Conservation (phyloP, 768 basidiomycete species). For the Inosperma sp. region DNA sequence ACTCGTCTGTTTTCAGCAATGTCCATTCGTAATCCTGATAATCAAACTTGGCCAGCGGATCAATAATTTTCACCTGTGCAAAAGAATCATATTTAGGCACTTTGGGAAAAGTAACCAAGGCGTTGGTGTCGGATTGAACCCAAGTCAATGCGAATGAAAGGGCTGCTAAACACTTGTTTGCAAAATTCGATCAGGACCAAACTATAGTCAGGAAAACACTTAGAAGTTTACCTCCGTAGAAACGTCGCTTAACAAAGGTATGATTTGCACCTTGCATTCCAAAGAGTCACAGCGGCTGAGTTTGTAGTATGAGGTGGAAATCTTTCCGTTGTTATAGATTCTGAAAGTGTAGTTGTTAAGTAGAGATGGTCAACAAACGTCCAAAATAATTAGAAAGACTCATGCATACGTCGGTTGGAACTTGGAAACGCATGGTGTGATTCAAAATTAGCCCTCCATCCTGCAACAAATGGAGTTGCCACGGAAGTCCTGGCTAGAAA, state of each 20-base stretch:
- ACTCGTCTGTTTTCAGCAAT: too few relatives aligned
- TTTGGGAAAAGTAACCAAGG: constrained; percentile 41
- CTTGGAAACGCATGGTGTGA: constrained; percentile 57
- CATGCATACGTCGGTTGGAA: constrained; percentile 35
- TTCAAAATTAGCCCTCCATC: constrained; percentile 53
- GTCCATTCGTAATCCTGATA: constrained; percentile 46
- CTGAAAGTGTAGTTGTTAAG: constrained; percentile 43
- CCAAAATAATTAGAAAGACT: neutral
- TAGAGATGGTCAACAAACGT: neutral
- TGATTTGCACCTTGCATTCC: constrained; percentile 45
- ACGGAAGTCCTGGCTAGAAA: constrained; percentile 46
- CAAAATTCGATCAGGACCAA: too few relatives aligned
- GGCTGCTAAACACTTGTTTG: constrained; percentile 48
- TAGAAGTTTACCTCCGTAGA: constrained; percentile 38
- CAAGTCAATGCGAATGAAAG: constrained; percentile 43
- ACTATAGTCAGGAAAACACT: too few relatives aligned
- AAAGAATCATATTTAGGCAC: constrained; percentile 36
- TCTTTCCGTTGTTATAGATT: constrained; percentile 45
- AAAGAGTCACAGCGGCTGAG: constrained; percentile 41
- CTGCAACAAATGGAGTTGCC: constrained; percentile 40
- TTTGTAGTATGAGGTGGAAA: constrained; percentile 38
- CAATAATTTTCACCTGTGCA: constrained; percentile 39
- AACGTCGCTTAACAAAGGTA: constrained; percentile 40
- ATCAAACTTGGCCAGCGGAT: constrained; percentile 43
- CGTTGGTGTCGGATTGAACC: constrained; percentile 39